Evolutionary conservation across 148 eudicot genomes (phyloP), one percentile per base, ranked within the genome.

Genomic region (Vaccinium darrowii): DNA sequence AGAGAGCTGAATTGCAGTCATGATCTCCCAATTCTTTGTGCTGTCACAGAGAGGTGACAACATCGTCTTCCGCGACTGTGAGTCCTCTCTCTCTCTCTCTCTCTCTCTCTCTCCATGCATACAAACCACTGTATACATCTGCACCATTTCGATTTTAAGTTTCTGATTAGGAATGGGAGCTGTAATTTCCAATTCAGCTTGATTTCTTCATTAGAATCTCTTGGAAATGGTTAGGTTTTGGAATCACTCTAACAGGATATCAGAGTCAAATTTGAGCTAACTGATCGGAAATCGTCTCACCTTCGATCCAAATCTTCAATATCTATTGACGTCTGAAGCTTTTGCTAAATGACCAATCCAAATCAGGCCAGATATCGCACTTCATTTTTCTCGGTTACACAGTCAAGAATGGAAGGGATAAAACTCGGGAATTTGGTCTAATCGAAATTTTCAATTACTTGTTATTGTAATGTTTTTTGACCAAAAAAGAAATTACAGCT

Each of bases 11-110:
- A 9, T 72, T 72, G 54, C 27, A 50, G 84, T 47, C 71, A 93
- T 94, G 98, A 94, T 96, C 83, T 96, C 99, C 4, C 99, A 94
- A 84, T 94, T 93, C 91, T 96, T 93, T 87, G 98, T 96, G 71
- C 93, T 94, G 62, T 93, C 98, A 7, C 98, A 96, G 82, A 90
- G 99, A 88, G 99, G 98, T 85, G 98, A 96, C 72, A 94, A 94
- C 89, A 94, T 96, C 87, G 97, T 96, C 86, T 96, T 96, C 83
- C 95, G 98, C 65, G 98, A 94, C 80, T 96, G 98, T 94, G 80
- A 85, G 92, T 86, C 53, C 72, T 74, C 85, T 75, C 79, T 88
- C 72, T 67, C 76, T 77, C 62, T 73, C 33, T 82, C 69, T 67
- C 76, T 88, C 72, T 67, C 75, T 79, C 58, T 60, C 5, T 73